Base-by-base conservation (phyloP, 2,329 filamentous ascomycete genomes). In the Daldinia sp. region DNA sequence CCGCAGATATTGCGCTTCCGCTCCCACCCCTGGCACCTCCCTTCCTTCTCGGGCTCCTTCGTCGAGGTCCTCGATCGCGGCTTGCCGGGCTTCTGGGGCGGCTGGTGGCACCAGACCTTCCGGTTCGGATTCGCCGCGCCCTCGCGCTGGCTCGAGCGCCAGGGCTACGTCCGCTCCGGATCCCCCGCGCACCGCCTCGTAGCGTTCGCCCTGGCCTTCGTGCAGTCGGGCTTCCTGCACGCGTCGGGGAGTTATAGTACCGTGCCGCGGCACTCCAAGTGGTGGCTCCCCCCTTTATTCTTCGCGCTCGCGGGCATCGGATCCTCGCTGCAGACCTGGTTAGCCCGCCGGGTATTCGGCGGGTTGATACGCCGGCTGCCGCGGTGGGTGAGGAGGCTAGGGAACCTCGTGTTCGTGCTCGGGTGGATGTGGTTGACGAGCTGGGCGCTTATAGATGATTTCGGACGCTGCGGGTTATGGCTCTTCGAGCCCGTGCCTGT, bases 31-130 rank as follows among this genome's bases (percentile, higher is more conserved):
- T 89, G 86, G 86, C 82, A 84, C 55, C 82, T 85, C 67, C 83
- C 88, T 0, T 80, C 87, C 33, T 81, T 86, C 4, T 85, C 89
- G 66, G 90, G 92, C 12, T 82, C 82, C 20, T 81, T 86, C 62
- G 74, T 74, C 0, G 80, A 83, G 28, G 83, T 94, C 1, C 79
- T 90, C 10, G 88, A 93, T 68, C 84, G 88, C 65, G 94, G 95
- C 0, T 83, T 98, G 1, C 85, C 87, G 0, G 94, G 94, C 0
- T 92, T 91, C 80, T 98, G 95, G 95, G 90, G 92, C 50, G 85
- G 84, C 23, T 95, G 89, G 86, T 98, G 95, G 95, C 95, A 98
- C 79, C 94, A 98, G 80, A 90, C 91, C 2, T 97, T 97, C 81
- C 91, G 94, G 0, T 86, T 89, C 62, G 89, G 88, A 2, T 94